Base-by-base conservation (phyloP, 257 asterid species). In the Hygrophila difformis region DNA sequence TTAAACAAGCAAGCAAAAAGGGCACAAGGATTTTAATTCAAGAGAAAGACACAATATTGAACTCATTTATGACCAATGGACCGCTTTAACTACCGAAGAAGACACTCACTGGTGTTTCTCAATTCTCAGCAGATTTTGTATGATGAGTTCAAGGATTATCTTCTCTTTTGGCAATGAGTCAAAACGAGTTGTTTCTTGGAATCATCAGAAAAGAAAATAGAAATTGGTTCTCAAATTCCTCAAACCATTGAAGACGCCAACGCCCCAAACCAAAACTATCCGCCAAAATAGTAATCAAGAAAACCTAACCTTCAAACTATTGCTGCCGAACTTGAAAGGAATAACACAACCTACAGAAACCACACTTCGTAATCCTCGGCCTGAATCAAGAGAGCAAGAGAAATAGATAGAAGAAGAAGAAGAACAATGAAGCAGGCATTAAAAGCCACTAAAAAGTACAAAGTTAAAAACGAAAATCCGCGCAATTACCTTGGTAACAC, bases 401-500 rank as follows among this genome's bases (percentile, higher is more conserved):
- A 29, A 2, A 44, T 18, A 51, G 26, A 29, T n/a, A 48, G 33
- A 37, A 5, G 33, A 35, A 20, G 22, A 40, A 14, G 12, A 39
- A 37, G 4, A 14, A 20, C 20, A 39, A 11, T 14, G 33, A 47
- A 19, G 39, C 14, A 24, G 26, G 4, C 44, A 41, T 39, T 6
- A n/a, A 39, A n/a, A 39, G 13, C 9, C 17, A 18, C 2, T 7
- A 39, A 11, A n/a, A n/a, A 14, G 9, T 39, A 17, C 44, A 39
- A 18, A 39, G 18, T 18, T 41, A 1, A 36, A n/a, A n/a, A n/a
- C n/a, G n/a, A n/a, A n/a, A n/a, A n/a, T n/a, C n/a, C 26, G 24
- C 21, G 12, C 18, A 46, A 10, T 12, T 29, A 74, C 82, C 82
- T 70, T 70, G 78, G 55, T 57, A 74, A 26, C 17, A 60, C 82